Evolutionary conservation across 2,329 filamentous ascomycete species (phyloP).

Genomic region (Scedosporium aurantiacum): DNA sequence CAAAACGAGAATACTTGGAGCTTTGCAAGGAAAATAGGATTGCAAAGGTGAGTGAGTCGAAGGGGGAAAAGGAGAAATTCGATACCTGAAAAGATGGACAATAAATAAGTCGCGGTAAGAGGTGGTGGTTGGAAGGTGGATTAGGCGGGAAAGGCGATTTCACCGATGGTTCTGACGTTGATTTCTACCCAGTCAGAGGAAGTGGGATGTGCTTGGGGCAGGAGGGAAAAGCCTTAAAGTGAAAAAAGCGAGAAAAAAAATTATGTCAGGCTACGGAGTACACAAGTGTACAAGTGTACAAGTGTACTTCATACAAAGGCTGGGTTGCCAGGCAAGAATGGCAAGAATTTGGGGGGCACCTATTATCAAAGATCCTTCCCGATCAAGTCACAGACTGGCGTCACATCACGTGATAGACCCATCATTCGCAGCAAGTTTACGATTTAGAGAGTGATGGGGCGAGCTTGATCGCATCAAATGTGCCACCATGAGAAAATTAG

Average conservation of each 20-base stretch:
- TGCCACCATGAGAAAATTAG: neutral
- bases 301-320: neutral
- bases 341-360: neutral
- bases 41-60: neutral
- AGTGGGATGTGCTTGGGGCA: constrained; percentile 7
- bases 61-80: neutral
- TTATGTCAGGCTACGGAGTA: constrained; percentile 7
- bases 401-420: neutral
- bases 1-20: constrained; percentile 16
- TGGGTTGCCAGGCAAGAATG: neutral
- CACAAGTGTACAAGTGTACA: no score
- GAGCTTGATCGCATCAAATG: neutral
- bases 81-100: constrained; percentile 2
- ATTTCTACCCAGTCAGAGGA: constrained; percentile 4
- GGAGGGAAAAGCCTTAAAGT: neutral
- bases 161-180: constrained; percentile 3
- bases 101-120: constrained; percentile 3
- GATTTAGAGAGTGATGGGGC: neutral
- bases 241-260: constrained; percentile 1
- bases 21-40: constrained; percentile 14
- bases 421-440: neutral
- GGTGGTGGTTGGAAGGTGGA: constrained; percentile 4
- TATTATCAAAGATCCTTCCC: neutral
- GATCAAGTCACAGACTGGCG: neutral
- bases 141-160: constrained; percentile 3